These are phyloP conservation scores for Chlorokybus atmophyticus DNA, from an alignment of 139 green algal genomes.

Conservation along the genomic window DNA sequence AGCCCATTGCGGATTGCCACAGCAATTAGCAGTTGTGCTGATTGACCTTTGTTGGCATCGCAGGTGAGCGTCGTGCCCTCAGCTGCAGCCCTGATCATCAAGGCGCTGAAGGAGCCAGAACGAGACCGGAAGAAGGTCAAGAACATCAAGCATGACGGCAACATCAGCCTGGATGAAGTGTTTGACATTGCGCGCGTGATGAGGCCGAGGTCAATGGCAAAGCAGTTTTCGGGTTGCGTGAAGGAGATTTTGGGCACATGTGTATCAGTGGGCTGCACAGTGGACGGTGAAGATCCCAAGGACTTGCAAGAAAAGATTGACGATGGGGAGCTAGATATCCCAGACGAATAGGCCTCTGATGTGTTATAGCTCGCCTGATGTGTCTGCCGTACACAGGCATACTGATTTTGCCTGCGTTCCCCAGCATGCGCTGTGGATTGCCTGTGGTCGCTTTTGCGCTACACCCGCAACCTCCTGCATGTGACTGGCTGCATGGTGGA, in stretches of 20 bases:
- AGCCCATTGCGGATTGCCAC: no score
- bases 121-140: slow-evolving; percentile 59
- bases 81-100: slow-evolving; percentile 91
- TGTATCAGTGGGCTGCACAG: slow-evolving; percentile 90
- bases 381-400: no score
- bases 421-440: no score
- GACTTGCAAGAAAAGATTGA: slow-evolving; percentile 73
- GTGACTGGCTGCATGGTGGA: no score
- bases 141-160: slow-evolving; percentile 96
- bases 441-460: no score
- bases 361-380: no score
- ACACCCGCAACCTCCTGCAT: no score
- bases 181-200: slow-evolving; percentile 93
- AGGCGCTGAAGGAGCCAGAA: slow-evolving; percentile 68
- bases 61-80: slow-evolving; percentile 92
- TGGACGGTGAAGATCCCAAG: slow-evolving; percentile 83
- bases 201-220: slow-evolving; percentile 78
- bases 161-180: slow-evolving; percentile 85
- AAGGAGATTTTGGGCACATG: slow-evolving; percentile 98
- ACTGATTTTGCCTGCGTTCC: no score
- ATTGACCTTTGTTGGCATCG: no score
- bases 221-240: slow-evolving; percentile 69
- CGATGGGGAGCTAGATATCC: slow-evolving; percentile 25
- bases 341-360: slow-evolving; percentile 7
- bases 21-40: no score